phyloP scores from a whole-genome alignment of 306 rosid species.

The Fagus crenata region DNA sequence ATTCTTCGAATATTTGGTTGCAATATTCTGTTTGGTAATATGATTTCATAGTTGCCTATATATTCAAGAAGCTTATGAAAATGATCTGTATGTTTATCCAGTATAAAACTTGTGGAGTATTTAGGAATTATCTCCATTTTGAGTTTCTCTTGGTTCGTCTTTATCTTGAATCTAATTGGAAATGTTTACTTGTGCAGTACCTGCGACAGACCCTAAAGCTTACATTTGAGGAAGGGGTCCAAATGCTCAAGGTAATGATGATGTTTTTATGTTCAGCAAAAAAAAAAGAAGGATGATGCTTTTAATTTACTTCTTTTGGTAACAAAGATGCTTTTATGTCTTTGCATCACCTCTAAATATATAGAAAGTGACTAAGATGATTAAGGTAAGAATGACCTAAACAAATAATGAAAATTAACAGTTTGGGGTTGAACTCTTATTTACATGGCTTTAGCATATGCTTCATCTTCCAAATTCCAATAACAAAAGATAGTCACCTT shows the following conservation, averaged over 20 bases:
- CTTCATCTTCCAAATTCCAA: neutral
- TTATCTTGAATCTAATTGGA: slow-evolving; percentile 34
- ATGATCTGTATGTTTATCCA: neutral
- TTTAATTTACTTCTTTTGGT: too few relatives aligned
- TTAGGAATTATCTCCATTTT: neutral
- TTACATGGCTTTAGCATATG: neutral
- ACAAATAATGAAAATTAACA: neutral
- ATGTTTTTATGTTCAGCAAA: too few relatives aligned
- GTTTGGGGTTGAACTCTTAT: neutral
- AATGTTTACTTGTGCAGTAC: slow-evolving; percentile 57
- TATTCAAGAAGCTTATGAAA: neutral
- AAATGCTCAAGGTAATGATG: slow-evolving; percentile 76
- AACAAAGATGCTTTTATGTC: neutral
- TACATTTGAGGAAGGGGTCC: slow-evolving; percentile 87
- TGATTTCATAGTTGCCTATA: too few relatives aligned
- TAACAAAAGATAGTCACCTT: neutral
- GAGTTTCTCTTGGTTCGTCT: neutral
- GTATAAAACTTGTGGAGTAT: neutral
- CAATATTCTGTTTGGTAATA: too few relatives aligned
- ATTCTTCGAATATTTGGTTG: too few relatives aligned
- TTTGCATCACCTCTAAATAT: neutral
- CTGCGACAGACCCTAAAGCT: slow-evolving; percentile 71
- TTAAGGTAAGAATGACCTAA: neutral
- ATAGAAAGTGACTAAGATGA: neutral
- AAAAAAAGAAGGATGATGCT: too few relatives aligned